Percentiles rank a stretch among this genome's conserved stretches.
Conservation (phyloP, 805 yeast genomes). For the Yamadazyma ubonensis region DNA sequence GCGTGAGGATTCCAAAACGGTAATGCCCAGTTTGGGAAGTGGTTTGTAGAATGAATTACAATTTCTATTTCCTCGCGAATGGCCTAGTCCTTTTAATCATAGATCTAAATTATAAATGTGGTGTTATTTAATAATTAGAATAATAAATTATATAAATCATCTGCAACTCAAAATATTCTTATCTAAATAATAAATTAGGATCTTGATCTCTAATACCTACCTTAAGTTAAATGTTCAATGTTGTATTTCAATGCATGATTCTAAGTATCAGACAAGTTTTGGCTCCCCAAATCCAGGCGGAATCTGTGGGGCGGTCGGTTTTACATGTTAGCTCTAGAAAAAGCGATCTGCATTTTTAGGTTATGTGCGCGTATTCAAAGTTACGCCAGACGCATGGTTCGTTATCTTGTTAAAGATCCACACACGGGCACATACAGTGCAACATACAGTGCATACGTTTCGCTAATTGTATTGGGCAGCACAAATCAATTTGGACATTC, state of each 20-base stretch:
- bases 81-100: neutral
- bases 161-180: no score
- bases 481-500: no score
- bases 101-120: neutral
- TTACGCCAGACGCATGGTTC: neutral
- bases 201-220: no score
- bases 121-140: no score
- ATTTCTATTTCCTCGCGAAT: neutral
- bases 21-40: constrained; percentile 3
- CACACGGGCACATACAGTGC: neutral
- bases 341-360: neutral
- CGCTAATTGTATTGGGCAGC: no score
- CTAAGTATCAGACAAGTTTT: no score
- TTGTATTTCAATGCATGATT: no score
- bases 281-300: neutral
- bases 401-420: neutral
- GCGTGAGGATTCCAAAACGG: neutral
- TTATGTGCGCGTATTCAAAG: neutral
- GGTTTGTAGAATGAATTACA: neutral
- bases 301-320: neutral
- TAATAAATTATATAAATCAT: no score
- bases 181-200: no score
- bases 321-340: no score
- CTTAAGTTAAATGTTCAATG: no score
- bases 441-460: no score